Evolutionary conservation across 495 filamentous ascomycete species (phyloP).

Genomic region (Parmelia sp.): DNA sequence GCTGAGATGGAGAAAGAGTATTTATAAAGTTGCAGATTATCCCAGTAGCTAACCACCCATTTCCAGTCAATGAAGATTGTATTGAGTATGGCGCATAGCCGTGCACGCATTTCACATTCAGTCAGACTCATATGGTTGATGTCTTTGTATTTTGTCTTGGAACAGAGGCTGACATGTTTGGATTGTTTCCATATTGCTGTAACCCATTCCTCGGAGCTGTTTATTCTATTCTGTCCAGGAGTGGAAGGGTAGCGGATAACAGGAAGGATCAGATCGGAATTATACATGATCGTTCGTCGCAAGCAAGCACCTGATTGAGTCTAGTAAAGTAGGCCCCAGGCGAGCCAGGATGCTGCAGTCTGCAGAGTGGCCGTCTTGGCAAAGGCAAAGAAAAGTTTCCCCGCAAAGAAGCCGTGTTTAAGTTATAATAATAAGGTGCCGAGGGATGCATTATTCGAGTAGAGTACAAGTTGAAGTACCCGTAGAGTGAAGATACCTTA

Average conservation of each 20-base stretch:
- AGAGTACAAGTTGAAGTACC: too few relatives aligned
- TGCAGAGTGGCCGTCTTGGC: slow-evolving; percentile 5
- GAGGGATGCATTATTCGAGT: background rate
- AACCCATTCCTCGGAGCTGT: too few relatives aligned
- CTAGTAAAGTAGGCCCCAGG: too few relatives aligned
- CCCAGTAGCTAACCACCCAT: background rate
- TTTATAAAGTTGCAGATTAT: background rate
- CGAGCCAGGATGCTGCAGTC: too few relatives aligned
- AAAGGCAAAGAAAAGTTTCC: background rate
- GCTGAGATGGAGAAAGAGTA: background rate
- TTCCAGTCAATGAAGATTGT: background rate
- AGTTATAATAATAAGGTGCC: too few relatives aligned
- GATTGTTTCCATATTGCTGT: too few relatives aligned
- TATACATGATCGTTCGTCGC: background rate
- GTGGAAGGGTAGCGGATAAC: background rate
- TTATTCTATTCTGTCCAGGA: too few relatives aligned
- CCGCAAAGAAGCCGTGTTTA: background rate
- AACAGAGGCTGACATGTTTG: too few relatives aligned
- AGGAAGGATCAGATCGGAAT: background rate
- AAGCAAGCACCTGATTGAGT: background rate
- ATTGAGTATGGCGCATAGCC: background rate
- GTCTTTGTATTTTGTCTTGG: too few relatives aligned
- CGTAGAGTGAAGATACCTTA: too few relatives aligned
- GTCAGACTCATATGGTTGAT: too few relatives aligned
- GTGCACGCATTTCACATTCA: too few relatives aligned